Base-by-base conservation (phyloP, 306 rosid genomes). In the Hippophae tibetana region DNA sequence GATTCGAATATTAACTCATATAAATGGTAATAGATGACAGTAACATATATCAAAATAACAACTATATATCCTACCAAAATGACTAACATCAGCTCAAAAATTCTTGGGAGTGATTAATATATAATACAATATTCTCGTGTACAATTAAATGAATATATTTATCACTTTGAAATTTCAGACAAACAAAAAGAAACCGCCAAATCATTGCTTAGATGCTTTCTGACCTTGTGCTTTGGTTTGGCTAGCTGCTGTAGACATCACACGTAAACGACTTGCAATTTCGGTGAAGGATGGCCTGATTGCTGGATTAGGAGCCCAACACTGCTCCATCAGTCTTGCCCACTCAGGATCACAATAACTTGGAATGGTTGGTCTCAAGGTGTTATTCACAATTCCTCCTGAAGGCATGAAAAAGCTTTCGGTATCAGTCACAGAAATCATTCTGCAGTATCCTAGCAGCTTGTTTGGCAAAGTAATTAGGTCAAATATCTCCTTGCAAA, bases 331-430 rank as follows among this genome's bases (percentile, higher is more conserved):
- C 63, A 90, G 79, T 51, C 65, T 72, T 67, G 80, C 76, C 98
- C 98, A 90, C 48, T 90, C 96, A 2, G 68, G 14, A 79, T 90
- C 98, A 41, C 98, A 90, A 48, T 68, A 71, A 65, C 86, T 76
- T 5, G 98, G 98, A 54, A 90, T 83, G 13, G 82, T 74, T 48
- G 98, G 98, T 77, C 98, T 87, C 76, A 90, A 63, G 44, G 92
- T 82, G 80, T 87, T 90, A 61, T 81, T 90, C 74, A 90, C 98
- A 65, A 90, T 90, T 13, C 98, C 98, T 31, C 98, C 98, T 90
- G 86, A 66, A 63, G 56, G 57, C 2, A 58, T 25, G 46, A 26
- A 47, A 42, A 54, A 31, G 51, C 10, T 49, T 41, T 26, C 10
- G 7, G 13, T 8, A 40, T 57, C 1, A 31, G 38, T 11, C 10